These are phyloP conservation scores for Brettanomyces nanus DNA, from an alignment of 805 yeast species.

Conservation along the genomic window DNA sequence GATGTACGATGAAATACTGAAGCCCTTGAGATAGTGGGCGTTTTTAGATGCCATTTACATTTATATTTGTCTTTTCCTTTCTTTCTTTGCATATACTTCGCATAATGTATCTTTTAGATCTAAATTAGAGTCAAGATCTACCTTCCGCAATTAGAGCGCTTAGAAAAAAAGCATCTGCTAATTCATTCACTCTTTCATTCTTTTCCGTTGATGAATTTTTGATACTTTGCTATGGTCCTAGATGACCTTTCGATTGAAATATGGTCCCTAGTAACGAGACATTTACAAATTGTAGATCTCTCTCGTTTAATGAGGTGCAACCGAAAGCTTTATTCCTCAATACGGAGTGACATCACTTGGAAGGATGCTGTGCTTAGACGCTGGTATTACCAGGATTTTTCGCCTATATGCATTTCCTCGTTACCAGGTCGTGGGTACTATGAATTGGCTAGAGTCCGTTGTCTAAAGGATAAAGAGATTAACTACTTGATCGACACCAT, in stretches of 20 bases:
- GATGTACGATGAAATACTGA: conserved; percentile 77
- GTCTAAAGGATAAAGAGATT: conserved; percentile 1
- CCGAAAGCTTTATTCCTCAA: conserved; percentile 3
- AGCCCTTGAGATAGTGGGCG: conserved; percentile 24
- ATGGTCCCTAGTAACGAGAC: conserved; percentile 12
- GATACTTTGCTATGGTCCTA: not conserved
- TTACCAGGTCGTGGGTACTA: not conserved
- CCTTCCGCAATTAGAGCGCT: no score
- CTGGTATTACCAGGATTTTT: conserved; percentile 7
- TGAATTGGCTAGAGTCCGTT: not conserved
- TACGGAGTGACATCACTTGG: conserved; percentile 16
- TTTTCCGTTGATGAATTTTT: no score
- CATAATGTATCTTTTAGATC: no score
- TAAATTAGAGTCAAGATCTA: no score
- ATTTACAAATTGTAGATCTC: conserved; percentile 9
- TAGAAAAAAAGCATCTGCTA: no score
- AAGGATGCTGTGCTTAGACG: conserved; percentile 6
- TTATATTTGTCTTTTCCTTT: no score
- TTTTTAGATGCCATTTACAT: no score
- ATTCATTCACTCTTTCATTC: no score
- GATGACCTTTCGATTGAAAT: conserved; percentile 13
- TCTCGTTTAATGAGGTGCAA: conserved; percentile 7
- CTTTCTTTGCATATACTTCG: no score
- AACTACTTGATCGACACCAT: not conserved
- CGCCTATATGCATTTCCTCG: not conserved